phyloP scores from a whole-genome alignment of 345 rosid species.

The Dipteronia sinensis region DNA sequence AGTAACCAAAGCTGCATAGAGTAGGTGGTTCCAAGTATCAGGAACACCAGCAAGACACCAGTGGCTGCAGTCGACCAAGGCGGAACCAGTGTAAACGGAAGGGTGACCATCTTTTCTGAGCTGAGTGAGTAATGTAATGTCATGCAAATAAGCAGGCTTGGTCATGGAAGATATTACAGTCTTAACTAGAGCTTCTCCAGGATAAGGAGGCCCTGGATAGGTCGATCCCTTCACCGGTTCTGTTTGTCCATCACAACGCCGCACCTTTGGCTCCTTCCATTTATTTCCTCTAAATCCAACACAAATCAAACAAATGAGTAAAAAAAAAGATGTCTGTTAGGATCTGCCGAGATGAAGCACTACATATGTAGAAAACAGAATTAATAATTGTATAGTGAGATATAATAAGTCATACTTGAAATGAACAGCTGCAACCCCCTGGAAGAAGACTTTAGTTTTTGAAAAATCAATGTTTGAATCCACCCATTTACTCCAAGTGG shows the following conservation, averaged over 20 bases:
- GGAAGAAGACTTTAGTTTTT: constrained; percentile 54
- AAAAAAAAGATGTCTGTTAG: no score
- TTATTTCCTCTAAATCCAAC: constrained; percentile 34
- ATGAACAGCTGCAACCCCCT: constrained; percentile 61
- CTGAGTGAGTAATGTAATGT: constrained; percentile 56
- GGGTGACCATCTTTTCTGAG: constrained; percentile 75
- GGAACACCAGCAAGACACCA: constrained; percentile 87
- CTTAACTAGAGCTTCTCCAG: constrained; percentile 45
- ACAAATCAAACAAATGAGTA: no score
- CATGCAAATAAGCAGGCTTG: constrained; percentile 51
- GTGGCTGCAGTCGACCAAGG: constrained; percentile 59
- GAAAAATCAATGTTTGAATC: constrained; percentile 55
- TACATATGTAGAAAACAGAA: no score
- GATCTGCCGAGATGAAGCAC: no score
- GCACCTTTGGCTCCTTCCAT: constrained; percentile 41
- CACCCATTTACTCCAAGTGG: constrained; percentile 71
- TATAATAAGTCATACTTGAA: constrained; percentile 26
- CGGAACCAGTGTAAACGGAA: constrained; percentile 40
- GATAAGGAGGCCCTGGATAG: constrained; percentile 33
- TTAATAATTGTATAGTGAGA: no score
- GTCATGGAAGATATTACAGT: constrained; percentile 42
- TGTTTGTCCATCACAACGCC: constrained; percentile 50
- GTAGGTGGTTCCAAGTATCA: constrained; percentile 71
- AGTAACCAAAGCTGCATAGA: constrained; percentile 21
- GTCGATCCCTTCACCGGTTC: constrained; percentile 48